A percentile compares a stretch with the other conserved stretches of the same genome.
These are phyloP conservation scores for Begonia peltatifolia DNA, from an alignment of 306 rosid genomes.

Conservation along the genomic window DNA sequence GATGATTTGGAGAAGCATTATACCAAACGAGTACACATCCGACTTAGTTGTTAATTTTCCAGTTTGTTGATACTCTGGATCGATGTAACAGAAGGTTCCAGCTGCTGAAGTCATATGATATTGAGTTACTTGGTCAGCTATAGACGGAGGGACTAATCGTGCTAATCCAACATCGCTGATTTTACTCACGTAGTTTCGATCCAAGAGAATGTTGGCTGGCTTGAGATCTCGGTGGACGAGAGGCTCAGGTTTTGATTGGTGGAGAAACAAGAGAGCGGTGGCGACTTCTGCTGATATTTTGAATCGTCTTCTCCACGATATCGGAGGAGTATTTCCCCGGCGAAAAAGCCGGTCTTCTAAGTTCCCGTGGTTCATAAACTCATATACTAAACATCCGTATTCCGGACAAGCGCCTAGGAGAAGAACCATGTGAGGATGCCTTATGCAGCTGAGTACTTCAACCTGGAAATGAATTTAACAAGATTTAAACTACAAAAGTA, in stretches of 20 bases:
- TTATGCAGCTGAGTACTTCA: slow-evolving; percentile 71
- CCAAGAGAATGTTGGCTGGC: slow-evolving; percentile 81
- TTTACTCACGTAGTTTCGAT: slow-evolving; percentile 70
- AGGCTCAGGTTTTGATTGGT: slow-evolving; percentile 92
- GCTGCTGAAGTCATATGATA: slow-evolving; percentile 90
- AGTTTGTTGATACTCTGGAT: slow-evolving; percentile 92
- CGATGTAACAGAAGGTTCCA: slow-evolving; percentile 93
- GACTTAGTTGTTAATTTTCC: slow-evolving; percentile 73
- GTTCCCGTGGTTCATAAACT: slow-evolving; percentile 80
- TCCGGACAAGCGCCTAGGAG: slow-evolving; percentile 96
- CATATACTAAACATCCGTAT: slow-evolving; percentile 86
- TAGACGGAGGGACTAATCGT: slow-evolving; percentile 67
- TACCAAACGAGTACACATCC: slow-evolving; percentile 74
- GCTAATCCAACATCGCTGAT: slow-evolving; percentile 87
- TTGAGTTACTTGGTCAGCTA: slow-evolving; percentile 67
- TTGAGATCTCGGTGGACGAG: slow-evolving; percentile 92
- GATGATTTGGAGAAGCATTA: slow-evolving; percentile 70
- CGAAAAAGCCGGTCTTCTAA: slow-evolving; percentile 68
- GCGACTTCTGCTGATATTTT: slow-evolving; percentile 73
- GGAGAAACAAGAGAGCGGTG: slow-evolving; percentile 83
- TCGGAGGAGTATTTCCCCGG: slow-evolving; percentile 44
- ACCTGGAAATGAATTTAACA: slow-evolving; percentile 22
- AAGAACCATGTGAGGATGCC: slow-evolving; percentile 96
- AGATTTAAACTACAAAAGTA: too few species aligned
- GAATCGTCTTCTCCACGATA: slow-evolving; percentile 68